Evolutionary conservation across 768 basidiomycete genomes (phyloP).

Genomic region (Mycena leptocephala): DNA sequence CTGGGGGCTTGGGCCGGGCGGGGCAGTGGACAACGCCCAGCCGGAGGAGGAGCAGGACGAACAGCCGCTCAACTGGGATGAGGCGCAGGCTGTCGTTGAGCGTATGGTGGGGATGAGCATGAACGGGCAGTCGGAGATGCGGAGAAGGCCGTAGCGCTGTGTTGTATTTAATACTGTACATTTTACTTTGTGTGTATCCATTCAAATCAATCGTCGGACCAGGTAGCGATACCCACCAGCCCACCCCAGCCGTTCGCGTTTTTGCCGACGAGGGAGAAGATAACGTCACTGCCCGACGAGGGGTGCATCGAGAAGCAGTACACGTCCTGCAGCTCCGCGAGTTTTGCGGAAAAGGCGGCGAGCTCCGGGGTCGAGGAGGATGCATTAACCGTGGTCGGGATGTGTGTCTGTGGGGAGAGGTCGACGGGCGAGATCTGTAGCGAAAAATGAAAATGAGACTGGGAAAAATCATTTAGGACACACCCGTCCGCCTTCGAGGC

Average conservation of each 20-base stretch:
- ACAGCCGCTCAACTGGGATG: slow-evolving; percentile 76
- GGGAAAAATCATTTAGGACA: slow-evolving; percentile 18
- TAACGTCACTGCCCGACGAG: slow-evolving; percentile 43
- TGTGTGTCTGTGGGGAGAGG: slow-evolving; percentile 20
- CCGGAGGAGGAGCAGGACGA: slow-evolving; percentile 77
- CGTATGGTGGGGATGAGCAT: slow-evolving; percentile 68
- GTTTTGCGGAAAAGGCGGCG: slow-evolving; percentile 4
- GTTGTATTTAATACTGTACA: slow-evolving; percentile 22
- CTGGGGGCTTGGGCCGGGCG: slow-evolving; percentile 78
- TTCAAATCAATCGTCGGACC: slow-evolving; percentile 45
- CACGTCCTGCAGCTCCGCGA: slow-evolving; percentile 36
- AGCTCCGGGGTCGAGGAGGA: slow-evolving; percentile 21
- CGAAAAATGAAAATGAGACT: slow-evolving; percentile 19
- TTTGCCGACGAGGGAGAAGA: slow-evolving; percentile 58
- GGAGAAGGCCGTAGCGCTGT: slow-evolving; percentile 42
- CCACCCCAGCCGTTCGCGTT: slow-evolving; percentile 52
- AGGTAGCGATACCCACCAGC: slow-evolving; percentile 54
- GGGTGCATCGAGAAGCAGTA: slow-evolving; percentile 47
- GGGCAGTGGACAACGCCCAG: slow-evolving; percentile 65
- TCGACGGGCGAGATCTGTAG: slow-evolving; percentile 25
- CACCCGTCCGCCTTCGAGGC: slow-evolving; percentile 41
- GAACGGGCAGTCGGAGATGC: slow-evolving; percentile 52
- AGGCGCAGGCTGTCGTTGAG: slow-evolving; percentile 77
- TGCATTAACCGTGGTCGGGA: slow-evolving; percentile 37
- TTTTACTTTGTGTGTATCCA: slow-evolving; percentile 9